Base-by-base conservation (phyloP, 805 yeast species). In the Spathaspora boniae region DNA sequence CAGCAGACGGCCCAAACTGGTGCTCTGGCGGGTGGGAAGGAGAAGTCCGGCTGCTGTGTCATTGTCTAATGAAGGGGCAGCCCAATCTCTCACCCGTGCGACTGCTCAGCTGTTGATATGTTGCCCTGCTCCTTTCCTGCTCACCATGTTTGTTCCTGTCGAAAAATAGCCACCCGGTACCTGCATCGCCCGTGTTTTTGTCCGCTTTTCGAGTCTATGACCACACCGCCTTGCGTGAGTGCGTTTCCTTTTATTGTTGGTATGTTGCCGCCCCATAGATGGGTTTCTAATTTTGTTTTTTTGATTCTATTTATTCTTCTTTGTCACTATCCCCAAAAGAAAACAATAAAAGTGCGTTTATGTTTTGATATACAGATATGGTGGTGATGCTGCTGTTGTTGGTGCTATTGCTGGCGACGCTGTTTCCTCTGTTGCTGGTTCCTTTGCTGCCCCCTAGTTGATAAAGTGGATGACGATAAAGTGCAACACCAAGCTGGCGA, bases 401-500 rank as follows among this genome's bases (percentile, higher is more conserved):
- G 12, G 12, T 22, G 12, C 11, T 22, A 22, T 22, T 12, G 11
- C 12, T 22, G 12, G 12, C 12, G 12, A 11, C 11, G 11, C 11
- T 22, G 12, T 22, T 34, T 14, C 20, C 7, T 9, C 9, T 16
- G 29, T 9, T 9, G 17, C 14, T 17, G 8, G n/a, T 6, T 31
- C 12, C 24, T 55, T 63, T 22, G 25, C 25, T 22, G 12, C 23
- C 17, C 16, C 21, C 19, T 17, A 91, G 61, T 91, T 91, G 52
- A 91, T 86, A 60, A 93, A 93, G 60, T 94, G 98, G 56, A 78
- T 76, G 24, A 85, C 86, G 31, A 87, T 77, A 58, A 93, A 93
- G 63, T 93, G 98, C 42, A 93, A 70, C 26, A 89, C 69, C 64
- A 93, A 69, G 58, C 95, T 83, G 18, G 96, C 96, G 53, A 89